Conservation (phyloP, 306 rosid species). For the Inga leiocalycina region DNA sequence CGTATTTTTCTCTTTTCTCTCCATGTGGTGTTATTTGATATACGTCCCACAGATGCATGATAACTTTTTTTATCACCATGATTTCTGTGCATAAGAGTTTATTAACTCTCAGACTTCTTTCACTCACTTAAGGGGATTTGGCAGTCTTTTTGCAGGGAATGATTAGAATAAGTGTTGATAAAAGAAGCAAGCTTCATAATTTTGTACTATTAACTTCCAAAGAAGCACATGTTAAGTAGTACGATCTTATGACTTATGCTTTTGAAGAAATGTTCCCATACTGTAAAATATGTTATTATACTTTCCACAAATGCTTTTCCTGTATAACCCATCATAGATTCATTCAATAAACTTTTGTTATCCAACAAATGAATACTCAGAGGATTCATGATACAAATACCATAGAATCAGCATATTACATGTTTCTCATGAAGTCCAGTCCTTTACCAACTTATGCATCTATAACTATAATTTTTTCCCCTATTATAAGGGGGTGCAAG, state of each 20-base stretch:
- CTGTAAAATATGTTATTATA: too few species aligned
- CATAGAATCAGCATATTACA: neutral
- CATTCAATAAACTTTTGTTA: neutral
- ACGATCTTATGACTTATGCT: neutral
- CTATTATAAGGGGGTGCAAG: neutral
- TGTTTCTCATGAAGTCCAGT: neutral
- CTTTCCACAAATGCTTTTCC: neutral
- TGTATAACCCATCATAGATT: neutral
- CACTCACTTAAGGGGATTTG: neutral
- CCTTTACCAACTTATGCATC: conserved; percentile 1
- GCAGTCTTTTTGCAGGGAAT: neutral
- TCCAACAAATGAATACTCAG: neutral
- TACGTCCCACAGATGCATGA: neutral
- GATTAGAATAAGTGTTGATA: neutral
- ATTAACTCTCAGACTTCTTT: neutral
- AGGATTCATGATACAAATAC: neutral
- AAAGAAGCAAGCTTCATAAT: neutral
- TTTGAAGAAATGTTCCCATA: neutral
- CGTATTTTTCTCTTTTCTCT: neutral
- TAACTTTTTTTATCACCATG: neutral
- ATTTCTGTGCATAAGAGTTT: neutral
- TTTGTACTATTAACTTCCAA: neutral
- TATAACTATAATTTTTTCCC: neutral
- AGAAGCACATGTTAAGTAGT: neutral
- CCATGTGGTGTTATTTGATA: neutral